Evolutionary conservation across 768 basidiomycete species (phyloP), one percentile per base, ranked within the genome.

Genomic region (Pleurotus sapidus): DNA sequence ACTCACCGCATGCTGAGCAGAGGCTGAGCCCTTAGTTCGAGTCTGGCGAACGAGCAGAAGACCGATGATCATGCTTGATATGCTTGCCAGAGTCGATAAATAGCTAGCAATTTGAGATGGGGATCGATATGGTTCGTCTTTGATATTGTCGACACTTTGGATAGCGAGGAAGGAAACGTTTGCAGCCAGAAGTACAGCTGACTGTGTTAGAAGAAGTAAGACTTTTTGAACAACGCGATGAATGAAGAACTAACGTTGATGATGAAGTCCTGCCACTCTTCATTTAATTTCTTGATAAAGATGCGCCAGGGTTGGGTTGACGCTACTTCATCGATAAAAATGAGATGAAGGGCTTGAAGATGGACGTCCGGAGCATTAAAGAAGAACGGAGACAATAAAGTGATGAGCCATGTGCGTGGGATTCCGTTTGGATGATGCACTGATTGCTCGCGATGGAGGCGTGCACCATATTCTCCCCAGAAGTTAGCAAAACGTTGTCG

Each of bases 141-240:
- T 59, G 4, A 61, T 18, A 15, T 59, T 59, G 40, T 60, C 75
- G 15, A 77, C 72, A 20, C 73, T 70, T 30, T 74, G 70, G 37
- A 83, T 78, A 0, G 79, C 74, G 8, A 84, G 69, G 59, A 82
- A 79, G 0, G 72, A 74, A 5, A 84, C 73, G 43, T 82, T 79
- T 11, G 75, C 77, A 24, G 72, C 75, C 23, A 84, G 63, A 1
- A 84, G 68, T 1, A 84, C 77, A 1, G 78, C 74, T 0, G 77
- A 74, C 82, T 83, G 50, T 40, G 3, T 1, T 40, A n/a, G 17
- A 55, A 40, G 20, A 43, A n/a, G 46, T 46, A 34, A 17, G 34
- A 24, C 9, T 34, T 24, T 30, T 18, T n/a, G 34, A 8, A 9
- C 11, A 49, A 17, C 30, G 37, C 46, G 46, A 12, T 1, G 42